Conservation (phyloP, 202 grass and related monocot species). For the Zoysia matrella region DNA sequence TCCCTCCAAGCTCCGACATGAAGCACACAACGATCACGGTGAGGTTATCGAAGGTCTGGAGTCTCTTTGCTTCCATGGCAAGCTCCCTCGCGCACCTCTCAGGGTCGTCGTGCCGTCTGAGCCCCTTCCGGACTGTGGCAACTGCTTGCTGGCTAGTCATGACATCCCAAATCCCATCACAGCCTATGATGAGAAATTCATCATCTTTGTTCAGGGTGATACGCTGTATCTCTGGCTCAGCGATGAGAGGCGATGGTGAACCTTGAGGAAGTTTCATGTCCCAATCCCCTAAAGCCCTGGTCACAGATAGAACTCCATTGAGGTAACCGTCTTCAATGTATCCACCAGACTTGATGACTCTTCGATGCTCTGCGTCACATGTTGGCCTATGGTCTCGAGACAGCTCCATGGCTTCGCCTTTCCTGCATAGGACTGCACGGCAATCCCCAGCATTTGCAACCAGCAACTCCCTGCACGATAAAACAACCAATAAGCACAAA, state of each 20-base stretch:
- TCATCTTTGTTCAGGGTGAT: slow-evolving; percentile 64
- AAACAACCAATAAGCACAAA: slow-evolving; percentile 1
- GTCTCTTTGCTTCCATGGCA: slow-evolving; percentile 67
- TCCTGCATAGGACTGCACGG: slow-evolving; percentile 79
- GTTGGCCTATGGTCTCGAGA: slow-evolving; percentile 75
- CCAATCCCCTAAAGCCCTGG: slow-evolving; percentile 86
- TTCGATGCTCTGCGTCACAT: slow-evolving; percentile 56
- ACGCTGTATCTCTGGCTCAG: slow-evolving; percentile 70
- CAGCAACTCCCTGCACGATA: slow-evolving; percentile 60
- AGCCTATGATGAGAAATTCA: slow-evolving; percentile 88
- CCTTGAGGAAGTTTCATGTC: slow-evolving; percentile 72
- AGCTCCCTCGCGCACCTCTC: slow-evolving; percentile 80
- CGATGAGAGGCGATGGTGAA: slow-evolving; percentile 62
- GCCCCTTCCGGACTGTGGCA: slow-evolving; percentile 60
- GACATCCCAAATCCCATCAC: slow-evolving; percentile 90
- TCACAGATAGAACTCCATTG: slow-evolving; percentile 79
- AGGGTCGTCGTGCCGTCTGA: slow-evolving; percentile 70
- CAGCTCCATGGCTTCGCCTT: slow-evolving; percentile 73
- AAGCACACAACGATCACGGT: slow-evolving; percentile 89
- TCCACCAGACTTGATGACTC: slow-evolving; percentile 63
- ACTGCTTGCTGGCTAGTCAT: slow-evolving; percentile 81
- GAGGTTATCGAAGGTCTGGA: slow-evolving; percentile 80
- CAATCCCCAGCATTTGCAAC: slow-evolving; percentile 92
- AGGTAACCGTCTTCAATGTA: slow-evolving; percentile 86
- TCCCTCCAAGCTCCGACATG: slow-evolving; percentile 24